Evolutionary conservation across 2,329 filamentous ascomycete genomes (phyloP), one percentile per base, ranked within the genome.

Genomic region (Claviceps purpurea): DNA sequence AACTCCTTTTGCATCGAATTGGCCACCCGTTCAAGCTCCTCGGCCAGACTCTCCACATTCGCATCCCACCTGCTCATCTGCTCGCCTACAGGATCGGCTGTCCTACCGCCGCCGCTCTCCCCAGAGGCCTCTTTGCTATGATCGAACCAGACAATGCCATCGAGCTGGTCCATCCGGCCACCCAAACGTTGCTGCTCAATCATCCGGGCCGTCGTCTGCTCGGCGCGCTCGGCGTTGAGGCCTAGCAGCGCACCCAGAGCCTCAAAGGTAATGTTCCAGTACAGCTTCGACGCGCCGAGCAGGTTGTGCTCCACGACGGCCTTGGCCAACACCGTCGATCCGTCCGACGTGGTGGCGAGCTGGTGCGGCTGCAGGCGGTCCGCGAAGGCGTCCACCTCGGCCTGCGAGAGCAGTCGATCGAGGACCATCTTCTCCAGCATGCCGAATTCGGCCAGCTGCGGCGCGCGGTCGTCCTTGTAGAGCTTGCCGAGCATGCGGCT

Each of bases 381-480:
- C 0, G 90, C 85, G 63, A 98, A 98, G 52, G 87, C 83, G 40
- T 83, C 81, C 43, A 96, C 89, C 70, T 98, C 93, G n/a, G 75
- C 78, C 0, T 85, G 81, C 0, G 81, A 79, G 48, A 98, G 75
- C 3, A 98, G 74, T 5, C 90, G 81, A 67, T 97, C 89, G 48
- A 97, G 76, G 67, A 95, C 95, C 81, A 98, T 97, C 74, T 97
- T 97, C 73, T 97, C 93, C 14, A 98, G 73, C 51, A 98, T 96
- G 48, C 81, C 75, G 63, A 86, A 91, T 69, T 97, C 88, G 37
- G 84, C 79, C 2, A 93, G 78, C 49, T 82, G 79, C 3, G 75
- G 73, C 0, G 87, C 78, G 34, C 93, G 81, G 58, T 97, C 93
- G 67, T 98, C 93, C 68, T 95, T 95, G 77, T 95, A 95, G 14